Base-by-base conservation (phyloP, 1,139 yeast species). In the Blastobotrys raffinosifermentans region DNA sequence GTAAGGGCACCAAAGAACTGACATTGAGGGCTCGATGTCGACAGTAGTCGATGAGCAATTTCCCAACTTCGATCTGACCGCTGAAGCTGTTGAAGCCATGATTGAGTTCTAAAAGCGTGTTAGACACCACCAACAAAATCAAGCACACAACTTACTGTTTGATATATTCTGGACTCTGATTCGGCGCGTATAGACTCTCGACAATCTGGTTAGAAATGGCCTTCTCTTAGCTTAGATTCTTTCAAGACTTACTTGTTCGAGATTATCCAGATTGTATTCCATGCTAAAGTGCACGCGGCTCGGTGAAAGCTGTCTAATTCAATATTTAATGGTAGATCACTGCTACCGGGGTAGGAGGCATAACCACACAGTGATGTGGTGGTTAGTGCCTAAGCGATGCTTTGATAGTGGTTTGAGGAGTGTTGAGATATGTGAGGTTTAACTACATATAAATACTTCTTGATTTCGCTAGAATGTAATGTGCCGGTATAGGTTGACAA, bases 1-100 rank as follows among this genome's bases (percentile, higher is more conserved):
- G 84, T 77, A 39, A 77, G 59, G 0, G 83, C 84, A 0, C 84
- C 84, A 47, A 78, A 74, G 50, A 74, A 77, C 47, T 70, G 72
- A 47, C 78, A 73, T 26, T 61, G 59, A 2, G 73, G 63, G 4
- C 62, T 54, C n/a, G 43, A 36, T 18, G 58, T 43, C 26, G 56
- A 54, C 37, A 77, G 60, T 30, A 77, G 60, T 30, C 52, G 41
- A 15, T 58, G 51, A 0, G 78, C 84, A 29, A 77, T 54, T 16
- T 59, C 54, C 61, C 72, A 70, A 2, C 80, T 83, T 37, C 65
- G 55, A 1, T 61, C 58, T 2, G 77, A 67, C 41, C 60, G 63
- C 48, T 77, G 84, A 8, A 70, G 52, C 5, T 46, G 45, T 44
- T 73, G 79, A 11, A 77, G 63, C 34, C 63, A 57, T 14, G 61